A percentile compares a stretch with the other conserved stretches of the same genome.
phyloP scores from a whole-genome alignment of 371 early-diverging fungal species.

The Apophysomyces sp. region DNA sequence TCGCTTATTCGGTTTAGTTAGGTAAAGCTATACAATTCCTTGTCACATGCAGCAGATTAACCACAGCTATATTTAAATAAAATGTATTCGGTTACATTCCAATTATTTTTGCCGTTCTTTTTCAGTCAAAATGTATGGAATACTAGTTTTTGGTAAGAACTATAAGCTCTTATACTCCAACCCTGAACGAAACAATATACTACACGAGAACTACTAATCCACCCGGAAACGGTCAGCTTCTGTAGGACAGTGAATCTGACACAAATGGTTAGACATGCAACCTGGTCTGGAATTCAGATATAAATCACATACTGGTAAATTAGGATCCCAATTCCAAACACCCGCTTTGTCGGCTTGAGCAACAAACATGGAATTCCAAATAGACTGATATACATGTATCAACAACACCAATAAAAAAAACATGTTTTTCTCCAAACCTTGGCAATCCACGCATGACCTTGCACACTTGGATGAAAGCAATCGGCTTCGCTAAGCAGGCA shows the following conservation, averaged over 20 bases:
- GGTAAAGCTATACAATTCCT: no score
- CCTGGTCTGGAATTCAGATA: not conserved
- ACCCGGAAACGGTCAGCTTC: not conserved
- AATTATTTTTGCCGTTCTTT: no score
- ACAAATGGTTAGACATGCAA: not conserved
- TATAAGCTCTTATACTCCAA: no score
- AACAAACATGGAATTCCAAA: conserved; percentile 5
- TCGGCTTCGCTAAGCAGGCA: not conserved
- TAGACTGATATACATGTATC: not conserved
- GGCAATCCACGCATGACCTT: not conserved
- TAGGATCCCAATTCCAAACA: not conserved
- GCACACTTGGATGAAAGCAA: not conserved
- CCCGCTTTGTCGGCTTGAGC: not conserved
- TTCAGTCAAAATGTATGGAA: no score
- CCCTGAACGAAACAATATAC: no score
- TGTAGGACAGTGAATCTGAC: not conserved
- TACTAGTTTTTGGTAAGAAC: no score
- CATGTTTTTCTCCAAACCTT: not conserved
- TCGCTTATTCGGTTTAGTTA: no score
- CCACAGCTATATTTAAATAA: no score
- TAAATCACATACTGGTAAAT: no score
- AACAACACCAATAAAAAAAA: not conserved
- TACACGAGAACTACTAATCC: not conserved
- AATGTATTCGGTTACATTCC: no score
- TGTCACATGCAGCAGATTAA: no score